A percentile compares a stretch with the other conserved stretches of the same genome.
phyloP scores from a whole-genome alignment of 352 stramenopile species.

The Achlya hypogyna region DNA sequence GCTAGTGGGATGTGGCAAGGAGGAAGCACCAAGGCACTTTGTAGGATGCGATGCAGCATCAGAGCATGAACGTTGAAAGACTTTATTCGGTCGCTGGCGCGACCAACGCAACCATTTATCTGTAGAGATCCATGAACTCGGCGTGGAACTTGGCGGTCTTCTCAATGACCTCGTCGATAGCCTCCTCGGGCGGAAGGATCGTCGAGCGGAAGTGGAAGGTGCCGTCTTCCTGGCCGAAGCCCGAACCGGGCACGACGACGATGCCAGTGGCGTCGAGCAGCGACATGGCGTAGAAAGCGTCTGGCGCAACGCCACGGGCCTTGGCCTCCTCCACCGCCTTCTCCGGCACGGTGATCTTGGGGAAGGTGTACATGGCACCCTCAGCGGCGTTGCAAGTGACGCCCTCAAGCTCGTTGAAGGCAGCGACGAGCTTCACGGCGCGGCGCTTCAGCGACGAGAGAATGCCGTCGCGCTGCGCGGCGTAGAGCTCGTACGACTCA shows the following conservation, averaged over 20 bases:
- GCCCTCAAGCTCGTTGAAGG: slow-evolving; percentile 93
- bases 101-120: slow-evolving; percentile 31
- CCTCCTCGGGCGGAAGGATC: slow-evolving; percentile 95
- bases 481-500: slow-evolving; percentile 85
- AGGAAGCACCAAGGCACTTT: too few relatives aligned
- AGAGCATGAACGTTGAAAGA: too few relatives aligned
- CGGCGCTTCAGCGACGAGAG: slow-evolving; percentile 91
- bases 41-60: too few relatives aligned
- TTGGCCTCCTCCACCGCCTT: slow-evolving; percentile 80
- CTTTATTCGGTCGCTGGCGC: background rate
- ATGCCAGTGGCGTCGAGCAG: slow-evolving; percentile 96
- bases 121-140: slow-evolving; percentile 93
- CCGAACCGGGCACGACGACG: slow-evolving; percentile 95
- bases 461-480: slow-evolving; percentile 86
- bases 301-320: slow-evolving; percentile 67
- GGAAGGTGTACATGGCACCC: slow-evolving; percentile 99
- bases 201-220: slow-evolving; percentile 98
- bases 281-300: slow-evolving; percentile 96
- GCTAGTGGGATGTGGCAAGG: too few relatives aligned
- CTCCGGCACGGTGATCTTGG: slow-evolving; percentile 84
- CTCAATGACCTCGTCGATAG: slow-evolving; percentile 92
- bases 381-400: slow-evolving; percentile 95
- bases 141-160: slow-evolving; percentile 93
- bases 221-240: slow-evolving; percentile 94
- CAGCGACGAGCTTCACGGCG: slow-evolving; percentile 87